These are phyloP conservation scores for Termitomyces sp. DNA, from an alignment of 768 basidiomycete genomes.

Conservation along the genomic window DNA sequence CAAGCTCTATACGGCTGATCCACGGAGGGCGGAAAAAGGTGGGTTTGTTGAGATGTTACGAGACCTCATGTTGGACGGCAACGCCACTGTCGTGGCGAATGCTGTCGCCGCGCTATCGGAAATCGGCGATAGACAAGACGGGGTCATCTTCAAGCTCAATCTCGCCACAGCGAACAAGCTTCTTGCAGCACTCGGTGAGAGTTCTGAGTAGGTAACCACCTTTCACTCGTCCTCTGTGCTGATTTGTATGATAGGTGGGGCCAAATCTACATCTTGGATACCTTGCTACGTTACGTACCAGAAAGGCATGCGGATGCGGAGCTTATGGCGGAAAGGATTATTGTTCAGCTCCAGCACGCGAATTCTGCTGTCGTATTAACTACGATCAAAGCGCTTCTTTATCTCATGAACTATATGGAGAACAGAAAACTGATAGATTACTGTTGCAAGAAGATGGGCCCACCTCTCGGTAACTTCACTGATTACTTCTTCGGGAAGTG, in stretches of 20 bases:
- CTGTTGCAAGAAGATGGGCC: constrained; percentile 97
- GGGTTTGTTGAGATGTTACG: constrained; percentile 89
- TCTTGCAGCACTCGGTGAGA: constrained; percentile 86
- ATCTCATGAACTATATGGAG: constrained; percentile 99
- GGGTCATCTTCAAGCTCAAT: constrained; percentile 89
- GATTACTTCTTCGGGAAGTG: neutral
- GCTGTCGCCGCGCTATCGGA: constrained; percentile 96
- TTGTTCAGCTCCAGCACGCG: constrained; percentile 92
- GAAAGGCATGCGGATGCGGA: constrained; percentile 85
- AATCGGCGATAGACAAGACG: constrained; percentile 92
- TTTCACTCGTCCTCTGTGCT: neutral
- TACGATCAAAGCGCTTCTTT: constrained; percentile 93
- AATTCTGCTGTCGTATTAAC: constrained; percentile 99
- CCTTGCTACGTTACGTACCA: constrained; percentile 90
- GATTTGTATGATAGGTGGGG: constrained; percentile 71
- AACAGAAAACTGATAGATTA: constrained; percentile 78
- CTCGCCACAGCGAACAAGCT: constrained; percentile 84
- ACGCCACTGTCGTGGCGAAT: constrained; percentile 96
- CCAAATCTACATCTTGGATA: constrained; percentile 96
- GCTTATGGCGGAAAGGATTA: constrained; percentile 91
- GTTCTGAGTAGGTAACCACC: constrained; percentile 78
- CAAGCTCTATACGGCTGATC: constrained; percentile 88
- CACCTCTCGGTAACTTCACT: constrained; percentile 72
- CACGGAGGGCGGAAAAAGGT: constrained; percentile 77
- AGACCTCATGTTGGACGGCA: constrained; percentile 87